Percentiles rank a stretch among this genome's conserved stretches.
These are phyloP conservation scores for Helicostylum pulchrum DNA, from an alignment of 192 early-diverging fungal species.

Conservation along the genomic window DNA sequence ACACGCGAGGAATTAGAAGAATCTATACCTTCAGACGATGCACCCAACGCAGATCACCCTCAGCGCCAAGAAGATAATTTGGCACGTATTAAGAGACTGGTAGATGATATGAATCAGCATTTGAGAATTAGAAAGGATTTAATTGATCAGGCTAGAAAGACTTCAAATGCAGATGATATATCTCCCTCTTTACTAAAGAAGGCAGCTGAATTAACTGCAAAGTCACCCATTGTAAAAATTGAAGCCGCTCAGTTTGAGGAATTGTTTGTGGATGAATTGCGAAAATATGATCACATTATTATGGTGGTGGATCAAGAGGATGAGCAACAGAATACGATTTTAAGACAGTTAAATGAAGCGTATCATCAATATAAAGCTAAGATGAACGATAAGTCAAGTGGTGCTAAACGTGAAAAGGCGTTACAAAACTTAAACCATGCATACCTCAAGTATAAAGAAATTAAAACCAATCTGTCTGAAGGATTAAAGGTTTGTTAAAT, in stretches of 20 bases:
- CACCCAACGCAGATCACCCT: not conserved
- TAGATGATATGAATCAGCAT: slow-evolving; percentile 23
- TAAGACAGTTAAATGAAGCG: slow-evolving; percentile 57
- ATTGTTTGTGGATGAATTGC: slow-evolving; percentile 65
- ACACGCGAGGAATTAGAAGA: slow-evolving; percentile 32
- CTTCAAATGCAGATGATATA: slow-evolving; percentile 76
- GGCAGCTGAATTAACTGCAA: slow-evolving; percentile 60
- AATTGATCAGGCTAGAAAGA: slow-evolving; percentile 63
- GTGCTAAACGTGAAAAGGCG: slow-evolving; percentile 71
- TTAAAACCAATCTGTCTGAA: slow-evolving; percentile 71
- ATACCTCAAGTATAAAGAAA: slow-evolving; percentile 71
- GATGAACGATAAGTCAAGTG: slow-evolving; percentile 50
- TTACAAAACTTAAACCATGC: slow-evolving; percentile 74
- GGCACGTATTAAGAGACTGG: slow-evolving; percentile 9
- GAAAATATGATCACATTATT: slow-evolving; percentile 68
- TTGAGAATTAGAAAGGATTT: slow-evolving; percentile 41
- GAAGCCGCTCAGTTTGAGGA: slow-evolving; percentile 77
- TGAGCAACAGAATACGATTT: slow-evolving; percentile 59
- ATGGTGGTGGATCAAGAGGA: slow-evolving; percentile 54
- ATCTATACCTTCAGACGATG: slow-evolving; percentile 24
- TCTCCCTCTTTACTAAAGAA: slow-evolving; percentile 63
- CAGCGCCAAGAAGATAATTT: slow-evolving; percentile 1
- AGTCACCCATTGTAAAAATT: slow-evolving; percentile 62
- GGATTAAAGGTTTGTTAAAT: slow-evolving; percentile 59
- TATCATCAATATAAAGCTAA: slow-evolving; percentile 67